Conservation (phyloP, 768 basidiomycete species). For the Leccinum longicurvipes region DNA sequence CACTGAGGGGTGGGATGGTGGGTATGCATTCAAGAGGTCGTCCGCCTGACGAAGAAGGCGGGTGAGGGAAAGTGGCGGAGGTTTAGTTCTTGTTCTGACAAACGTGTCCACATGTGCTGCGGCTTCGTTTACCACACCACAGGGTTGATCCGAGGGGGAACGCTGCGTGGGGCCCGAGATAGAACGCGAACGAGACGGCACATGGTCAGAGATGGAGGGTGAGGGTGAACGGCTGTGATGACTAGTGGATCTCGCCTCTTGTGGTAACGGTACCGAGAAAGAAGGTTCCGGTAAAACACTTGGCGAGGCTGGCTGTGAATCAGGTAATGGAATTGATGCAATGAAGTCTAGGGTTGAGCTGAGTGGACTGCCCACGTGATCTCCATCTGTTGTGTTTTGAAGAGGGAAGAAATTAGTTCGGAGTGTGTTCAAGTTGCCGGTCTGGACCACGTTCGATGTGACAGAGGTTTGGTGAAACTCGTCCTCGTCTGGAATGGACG, state of each 20-base stretch:
- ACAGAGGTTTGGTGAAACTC: background rate
- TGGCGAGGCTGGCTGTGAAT: slow-evolving; percentile 19
- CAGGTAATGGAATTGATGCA: slow-evolving; percentile 17
- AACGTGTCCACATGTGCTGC: slow-evolving; percentile 5
- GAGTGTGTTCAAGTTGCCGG: background rate
- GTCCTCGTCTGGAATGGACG: background rate
- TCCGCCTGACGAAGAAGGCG: slow-evolving; percentile 57
- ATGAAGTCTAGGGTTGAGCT: slow-evolving; percentile 10
- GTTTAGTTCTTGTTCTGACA: slow-evolving; percentile 13
- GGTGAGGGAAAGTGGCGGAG: slow-evolving; percentile 40
- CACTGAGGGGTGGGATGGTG: slow-evolving; percentile 57
- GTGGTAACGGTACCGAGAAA: background rate
- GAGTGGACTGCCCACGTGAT: no score
- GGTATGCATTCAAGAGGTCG: slow-evolving; percentile 52
- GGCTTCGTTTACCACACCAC: background rate
- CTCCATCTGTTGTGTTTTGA: background rate
- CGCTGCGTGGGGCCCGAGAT: background rate
- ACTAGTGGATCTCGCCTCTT: background rate
- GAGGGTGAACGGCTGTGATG: background rate
- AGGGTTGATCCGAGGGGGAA: background rate
- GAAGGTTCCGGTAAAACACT: background rate
- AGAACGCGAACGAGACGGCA: slow-evolving; percentile 4
- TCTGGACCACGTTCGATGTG: background rate
- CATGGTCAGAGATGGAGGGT: background rate
- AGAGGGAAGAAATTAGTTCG: background rate